Base-by-base conservation (phyloP, 257 asterid genomes). In the Solanum etuberosum region DNA sequence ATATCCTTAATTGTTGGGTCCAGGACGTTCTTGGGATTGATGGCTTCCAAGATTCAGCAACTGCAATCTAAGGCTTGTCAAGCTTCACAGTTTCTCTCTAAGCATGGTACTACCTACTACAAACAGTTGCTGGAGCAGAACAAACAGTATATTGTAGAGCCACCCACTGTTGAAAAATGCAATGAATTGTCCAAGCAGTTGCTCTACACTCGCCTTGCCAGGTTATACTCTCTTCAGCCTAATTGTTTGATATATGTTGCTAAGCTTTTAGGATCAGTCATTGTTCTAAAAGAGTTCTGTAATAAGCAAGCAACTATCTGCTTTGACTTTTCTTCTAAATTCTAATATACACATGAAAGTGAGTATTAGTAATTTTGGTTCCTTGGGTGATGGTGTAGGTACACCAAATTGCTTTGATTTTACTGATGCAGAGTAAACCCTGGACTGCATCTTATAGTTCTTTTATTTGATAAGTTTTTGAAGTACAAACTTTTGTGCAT, bases 171-270 rank as follows among this genome's bases (percentile, higher is more conserved):
- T n/a, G 94, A 87, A 87, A 92, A 92, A 84, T 90, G 93, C 87
- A 91, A 87, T 48, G 93, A 90, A 35, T 84, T 92, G 77, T 87
- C 94, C 51, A 92, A 92, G 86, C 92, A 92, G 85, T 86, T 92
- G 87, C 88, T 90, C 15, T 92, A 89, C 88, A 92, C 93, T 13
- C 94, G 94, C 86, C 93, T 92, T 87, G 94, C 94, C 14, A 92
- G 94, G 94, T 92, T 83, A 54, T 88, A 21, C 48, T 51, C 87
- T 87, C 32, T 42, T 15, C 74, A 61, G 48, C 35, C 21, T 72
- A 48, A 3, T 86, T 77, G 12, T 12, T 37, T 63, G 61, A 63
- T n/a, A 40, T 35, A 27, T 34, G 57, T 42, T 43, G 65, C 38
- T 15, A 42, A 78, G 63, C 27, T 43, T 78, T 13, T 43, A 27